phyloP scores from a whole-genome alignment of 495 filamentous ascomycete genomes.

The Zalerion maritima region DNA sequence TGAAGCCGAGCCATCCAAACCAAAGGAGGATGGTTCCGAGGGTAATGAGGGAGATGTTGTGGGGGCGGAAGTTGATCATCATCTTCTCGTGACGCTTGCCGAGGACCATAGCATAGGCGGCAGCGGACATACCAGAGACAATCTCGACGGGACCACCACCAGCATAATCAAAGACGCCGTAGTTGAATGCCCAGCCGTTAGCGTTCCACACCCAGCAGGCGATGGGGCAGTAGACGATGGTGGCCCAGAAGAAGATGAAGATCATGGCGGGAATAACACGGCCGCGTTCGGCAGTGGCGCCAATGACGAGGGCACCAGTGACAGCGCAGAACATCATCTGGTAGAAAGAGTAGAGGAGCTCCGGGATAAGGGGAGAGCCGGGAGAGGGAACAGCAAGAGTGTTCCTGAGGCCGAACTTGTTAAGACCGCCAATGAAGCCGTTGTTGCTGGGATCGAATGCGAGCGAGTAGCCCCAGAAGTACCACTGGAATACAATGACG shows the following conservation, averaged over 20 bases:
- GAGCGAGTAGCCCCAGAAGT: slow-evolving; percentile 97
- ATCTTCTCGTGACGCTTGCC: slow-evolving; percentile 97
- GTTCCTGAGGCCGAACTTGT: slow-evolving; percentile 72
- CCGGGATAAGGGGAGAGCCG: slow-evolving; percentile 66
- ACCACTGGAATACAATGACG: slow-evolving; percentile 93
- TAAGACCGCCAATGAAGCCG: slow-evolving; percentile 71
- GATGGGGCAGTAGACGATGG: slow-evolving; percentile 90
- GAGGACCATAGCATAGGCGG: slow-evolving; percentile 91
- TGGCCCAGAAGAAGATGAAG: slow-evolving; percentile 92
- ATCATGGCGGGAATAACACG: slow-evolving; percentile 91
- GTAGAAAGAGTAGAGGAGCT: slow-evolving; percentile 59
- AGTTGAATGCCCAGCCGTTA: slow-evolving; percentile 85
- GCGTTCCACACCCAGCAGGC: slow-evolving; percentile 92
- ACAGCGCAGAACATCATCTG: slow-evolving; percentile 94
- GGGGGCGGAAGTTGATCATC: slow-evolving; percentile 82
- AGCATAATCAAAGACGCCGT: slow-evolving; percentile 91
- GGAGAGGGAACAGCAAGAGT: slow-evolving; percentile 70
- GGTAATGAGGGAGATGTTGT: slow-evolving; percentile 96
- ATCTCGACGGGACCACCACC: slow-evolving; percentile 98
- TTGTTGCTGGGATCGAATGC: slow-evolving; percentile 79
- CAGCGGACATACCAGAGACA: slow-evolving; percentile 76
- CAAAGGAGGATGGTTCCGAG: slow-evolving; percentile 91
- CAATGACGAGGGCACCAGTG: slow-evolving; percentile 85
- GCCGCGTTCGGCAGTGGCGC: slow-evolving; percentile 84
- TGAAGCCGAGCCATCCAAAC: slow-evolving; percentile 99